phyloP scores from a whole-genome alignment of 768 basidiomycete species.

The Lactarius psammicola region DNA sequence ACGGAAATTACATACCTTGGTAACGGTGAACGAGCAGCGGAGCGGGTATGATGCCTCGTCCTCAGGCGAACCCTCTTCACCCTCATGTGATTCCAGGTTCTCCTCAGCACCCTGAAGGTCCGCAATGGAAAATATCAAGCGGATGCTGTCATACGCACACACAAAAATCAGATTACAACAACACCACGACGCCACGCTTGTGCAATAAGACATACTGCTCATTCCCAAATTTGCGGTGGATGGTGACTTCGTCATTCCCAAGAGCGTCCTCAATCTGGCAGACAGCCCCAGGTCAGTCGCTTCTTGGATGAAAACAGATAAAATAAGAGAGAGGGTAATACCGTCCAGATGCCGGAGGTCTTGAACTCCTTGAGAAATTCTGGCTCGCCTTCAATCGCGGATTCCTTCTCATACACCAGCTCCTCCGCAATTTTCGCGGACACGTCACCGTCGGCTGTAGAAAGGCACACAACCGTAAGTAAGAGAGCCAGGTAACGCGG shows the following conservation, averaged over 20 bases:
- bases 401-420: slow-evolving; percentile 80
- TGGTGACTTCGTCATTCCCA: slow-evolving; percentile 77
- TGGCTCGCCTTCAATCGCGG: slow-evolving; percentile 48
- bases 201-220: slow-evolving; percentile 61
- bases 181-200: too few relatives aligned
- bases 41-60: slow-evolving; percentile 58
- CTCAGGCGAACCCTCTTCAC: slow-evolving; percentile 43
- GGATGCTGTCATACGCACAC: slow-evolving; percentile 64
- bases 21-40: slow-evolving; percentile 78
- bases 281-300: neutral
- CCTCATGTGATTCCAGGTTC: slow-evolving; percentile 39
- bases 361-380: slow-evolving; percentile 80
- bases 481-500: neutral
- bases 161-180: neutral
- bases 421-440: slow-evolving; percentile 77
- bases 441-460: slow-evolving; percentile 71
- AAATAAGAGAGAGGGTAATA: slow-evolving; percentile 34
- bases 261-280: slow-evolving; percentile 62
- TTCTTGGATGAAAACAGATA: neutral
- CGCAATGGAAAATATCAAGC: slow-evolving; percentile 88
- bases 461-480: neutral
- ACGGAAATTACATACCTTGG: slow-evolving; percentile 55
- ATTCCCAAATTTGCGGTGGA: slow-evolving; percentile 85
- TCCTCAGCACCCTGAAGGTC: slow-evolving; percentile 62
- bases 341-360: slow-evolving; percentile 74